Percentiles rank a stretch among this genome's conserved stretches.
These are phyloP conservation scores for Saturnispora sanitii DNA, from an alignment of 805 yeast species.

Conservation along the genomic window DNA sequence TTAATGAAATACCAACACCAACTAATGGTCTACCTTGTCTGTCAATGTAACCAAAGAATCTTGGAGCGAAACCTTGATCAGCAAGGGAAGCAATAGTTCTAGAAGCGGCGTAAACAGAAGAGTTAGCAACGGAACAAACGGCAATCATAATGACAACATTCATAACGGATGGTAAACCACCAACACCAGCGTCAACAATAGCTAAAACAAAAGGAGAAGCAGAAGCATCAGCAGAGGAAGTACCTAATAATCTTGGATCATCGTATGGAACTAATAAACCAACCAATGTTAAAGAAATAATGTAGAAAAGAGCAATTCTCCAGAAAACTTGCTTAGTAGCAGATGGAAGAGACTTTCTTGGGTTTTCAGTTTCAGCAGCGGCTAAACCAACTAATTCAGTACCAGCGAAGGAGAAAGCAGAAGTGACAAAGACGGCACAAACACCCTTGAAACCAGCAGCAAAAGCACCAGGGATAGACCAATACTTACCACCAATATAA, in stretches of 20 bases:
- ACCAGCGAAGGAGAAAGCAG: constrained; percentile 57
- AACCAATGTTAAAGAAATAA: constrained; percentile 42
- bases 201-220: constrained; percentile 76
- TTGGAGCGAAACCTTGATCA: constrained; percentile 59
- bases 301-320: constrained; percentile 51
- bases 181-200: constrained; percentile 47
- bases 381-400: constrained; percentile 57
- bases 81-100: constrained; percentile 60
- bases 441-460: constrained; percentile 51
- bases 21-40: constrained; percentile 66
- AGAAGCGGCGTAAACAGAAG: constrained; percentile 62
- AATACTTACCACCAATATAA: constrained; percentile 49
- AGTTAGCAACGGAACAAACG: constrained; percentile 65
- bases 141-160: constrained; percentile 65
- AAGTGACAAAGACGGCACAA: constrained; percentile 53
- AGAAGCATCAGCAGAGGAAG: constrained; percentile 38
- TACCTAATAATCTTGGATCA: constrained; percentile 38
- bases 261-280: constrained; percentile 55
- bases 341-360: constrained; percentile 49
- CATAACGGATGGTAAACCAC: constrained; percentile 57
- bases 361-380: constrained; percentile 56
- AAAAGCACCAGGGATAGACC: constrained; percentile 52
- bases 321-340: constrained; percentile 60
- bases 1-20: constrained; percentile 46
- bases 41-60: constrained; percentile 55